phyloP scores from a whole-genome alignment of 75 land plant genomes.

The Sequoiadendron giganteum region DNA sequence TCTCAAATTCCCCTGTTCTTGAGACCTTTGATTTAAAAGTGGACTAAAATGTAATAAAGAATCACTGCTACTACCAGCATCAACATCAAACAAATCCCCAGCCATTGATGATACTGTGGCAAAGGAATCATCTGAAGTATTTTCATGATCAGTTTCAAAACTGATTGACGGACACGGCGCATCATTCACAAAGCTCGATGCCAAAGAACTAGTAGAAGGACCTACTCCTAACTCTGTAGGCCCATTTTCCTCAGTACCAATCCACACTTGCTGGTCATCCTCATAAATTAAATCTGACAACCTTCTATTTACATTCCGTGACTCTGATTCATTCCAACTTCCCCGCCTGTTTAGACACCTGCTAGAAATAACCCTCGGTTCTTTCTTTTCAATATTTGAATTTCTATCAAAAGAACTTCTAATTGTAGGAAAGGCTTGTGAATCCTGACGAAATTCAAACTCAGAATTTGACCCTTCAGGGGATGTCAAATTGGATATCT shows the following conservation, averaged over 20 bases:
- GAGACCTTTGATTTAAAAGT: background rate
- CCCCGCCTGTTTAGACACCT: background rate
- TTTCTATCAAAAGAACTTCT: background rate
- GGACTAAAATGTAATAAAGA: background rate
- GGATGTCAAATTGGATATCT: background rate
- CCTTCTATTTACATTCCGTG: background rate
- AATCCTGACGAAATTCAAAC: background rate
- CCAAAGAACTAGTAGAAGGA: background rate
- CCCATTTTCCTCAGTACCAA: background rate
- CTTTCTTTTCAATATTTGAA: background rate
- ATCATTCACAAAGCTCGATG: background rate
- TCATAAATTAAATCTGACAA: conserved; percentile 5
- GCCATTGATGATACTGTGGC: background rate
- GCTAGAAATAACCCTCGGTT: background rate
- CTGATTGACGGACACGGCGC: background rate
- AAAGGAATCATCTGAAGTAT: background rate
- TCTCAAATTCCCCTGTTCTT: background rate
- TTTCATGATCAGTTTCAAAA: conserved; percentile 1
- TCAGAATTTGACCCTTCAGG: background rate
- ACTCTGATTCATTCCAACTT: background rate
- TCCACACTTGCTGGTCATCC: background rate
- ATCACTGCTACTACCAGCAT: conserved; percentile 7
- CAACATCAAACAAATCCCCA: conserved; percentile 2
- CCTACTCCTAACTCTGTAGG: background rate
- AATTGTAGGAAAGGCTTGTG: background rate